Conservation (phyloP, 2,329 filamentous ascomycete species). For the Rutstroemia sp. region DNA sequence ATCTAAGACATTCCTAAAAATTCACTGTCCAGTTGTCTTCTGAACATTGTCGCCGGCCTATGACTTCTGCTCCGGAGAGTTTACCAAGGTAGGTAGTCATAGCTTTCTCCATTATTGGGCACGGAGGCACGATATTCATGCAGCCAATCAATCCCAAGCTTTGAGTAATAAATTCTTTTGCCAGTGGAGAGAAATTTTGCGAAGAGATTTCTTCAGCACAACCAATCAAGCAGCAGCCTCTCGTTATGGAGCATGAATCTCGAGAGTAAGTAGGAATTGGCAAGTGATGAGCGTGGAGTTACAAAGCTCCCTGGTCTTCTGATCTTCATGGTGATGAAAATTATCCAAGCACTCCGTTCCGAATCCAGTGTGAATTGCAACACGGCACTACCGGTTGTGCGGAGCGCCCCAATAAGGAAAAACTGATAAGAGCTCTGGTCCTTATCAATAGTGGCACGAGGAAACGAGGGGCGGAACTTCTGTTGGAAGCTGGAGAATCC, state of each 20-base stretch:
- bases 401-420: neutral
- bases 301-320: neutral
- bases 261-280: neutral
- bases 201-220: neutral
- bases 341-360: neutral
- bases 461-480: neutral
- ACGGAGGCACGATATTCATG: neutral
- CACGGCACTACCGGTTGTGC: neutral
- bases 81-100: neutral
- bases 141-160: neutral
- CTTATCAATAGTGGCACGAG: conserved; percentile 2
- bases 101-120: neutral
- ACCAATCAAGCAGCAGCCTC: neutral
- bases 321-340: neutral
- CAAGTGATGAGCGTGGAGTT: neutral
- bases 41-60: too few species aligned
- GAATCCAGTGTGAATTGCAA: neutral
- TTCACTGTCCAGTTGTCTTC: too few species aligned
- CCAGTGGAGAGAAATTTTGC: neutral
- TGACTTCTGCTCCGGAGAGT: too few species aligned
- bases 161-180: neutral
- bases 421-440: conserved; percentile 1
- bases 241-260: too few species aligned
- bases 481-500: conserved; percentile 4
- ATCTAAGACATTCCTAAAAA: too few species aligned